Conservation (phyloP, 1,139 yeast genomes). For the Scheffersomyces quercinus region DNA sequence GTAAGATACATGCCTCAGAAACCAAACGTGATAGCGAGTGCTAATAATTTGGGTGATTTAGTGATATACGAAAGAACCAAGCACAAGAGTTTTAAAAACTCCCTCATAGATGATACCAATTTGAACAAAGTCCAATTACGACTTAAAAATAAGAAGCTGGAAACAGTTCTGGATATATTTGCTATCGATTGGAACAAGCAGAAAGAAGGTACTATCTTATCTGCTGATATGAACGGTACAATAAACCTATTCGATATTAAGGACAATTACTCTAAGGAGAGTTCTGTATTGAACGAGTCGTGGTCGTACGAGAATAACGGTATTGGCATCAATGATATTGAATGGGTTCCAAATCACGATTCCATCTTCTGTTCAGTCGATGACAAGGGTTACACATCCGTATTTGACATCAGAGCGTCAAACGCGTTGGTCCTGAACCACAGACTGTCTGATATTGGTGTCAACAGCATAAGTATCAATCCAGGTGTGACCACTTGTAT, state of each 20-base stretch:
- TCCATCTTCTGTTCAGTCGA: slow-evolving; percentile 58
- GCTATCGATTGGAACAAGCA: slow-evolving; percentile 49
- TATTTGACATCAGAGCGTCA: slow-evolving; percentile 51
- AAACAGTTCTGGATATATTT: slow-evolving; percentile 30
- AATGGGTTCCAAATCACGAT: slow-evolving; percentile 62
- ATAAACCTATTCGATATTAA: slow-evolving; percentile 38
- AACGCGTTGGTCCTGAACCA: slow-evolving; percentile 21
- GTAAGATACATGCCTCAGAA: slow-evolving; percentile 45
- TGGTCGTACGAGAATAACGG: slow-evolving; percentile 6
- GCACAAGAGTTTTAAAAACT: slow-evolving; percentile 44
- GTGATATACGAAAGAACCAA: slow-evolving; percentile 54
- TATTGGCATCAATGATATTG: slow-evolving; percentile 58
- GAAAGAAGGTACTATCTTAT: slow-evolving; percentile 33
- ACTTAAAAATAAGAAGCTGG: slow-evolving; percentile 13
- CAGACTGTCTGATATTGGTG: slow-evolving; percentile 43
- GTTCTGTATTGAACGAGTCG: slow-evolving; percentile 1
- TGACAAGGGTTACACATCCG: slow-evolving; percentile 49
- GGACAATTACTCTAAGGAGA: slow-evolving; percentile 14
- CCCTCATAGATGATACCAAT: slow-evolving; percentile 27
- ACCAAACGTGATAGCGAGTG: slow-evolving; percentile 45
- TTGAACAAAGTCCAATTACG: slow-evolving; percentile 34
- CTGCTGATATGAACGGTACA: slow-evolving; percentile 40
- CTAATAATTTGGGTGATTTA: slow-evolving; percentile 41
- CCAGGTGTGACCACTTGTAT: slow-evolving; percentile 52
- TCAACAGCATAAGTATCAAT: slow-evolving; percentile 69